These are phyloP conservation scores for Rosa chinensis DNA, from an alignment of 306 rosid genomes.

Conservation along the genomic window DNA sequence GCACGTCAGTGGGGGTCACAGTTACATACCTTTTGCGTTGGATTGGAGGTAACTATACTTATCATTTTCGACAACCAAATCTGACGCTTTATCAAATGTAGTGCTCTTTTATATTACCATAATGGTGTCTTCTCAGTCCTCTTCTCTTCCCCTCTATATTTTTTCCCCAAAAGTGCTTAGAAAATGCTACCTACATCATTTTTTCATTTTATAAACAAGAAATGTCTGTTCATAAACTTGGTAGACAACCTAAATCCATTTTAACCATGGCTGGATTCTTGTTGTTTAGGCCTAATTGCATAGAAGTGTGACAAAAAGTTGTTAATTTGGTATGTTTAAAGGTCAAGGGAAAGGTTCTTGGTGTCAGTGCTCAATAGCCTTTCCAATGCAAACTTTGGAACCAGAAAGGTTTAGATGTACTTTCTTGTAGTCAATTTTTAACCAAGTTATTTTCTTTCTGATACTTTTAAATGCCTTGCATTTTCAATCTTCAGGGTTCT, in stretches of 20 bases:
- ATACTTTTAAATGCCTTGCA: constrained; percentile 14
- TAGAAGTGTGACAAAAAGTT: neutral
- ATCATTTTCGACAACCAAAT: no score
- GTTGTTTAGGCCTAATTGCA: neutral
- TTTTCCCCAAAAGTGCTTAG: neutral
- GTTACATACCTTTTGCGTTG: constrained; percentile 87
- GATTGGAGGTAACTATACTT: constrained; percentile 55
- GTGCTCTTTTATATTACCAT: neutral
- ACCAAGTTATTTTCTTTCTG: neutral
- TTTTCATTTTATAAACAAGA: neutral
- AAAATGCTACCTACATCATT: neutral
- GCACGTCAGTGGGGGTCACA: constrained; percentile 96
- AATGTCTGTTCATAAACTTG: neutral
- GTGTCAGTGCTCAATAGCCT: neutral
- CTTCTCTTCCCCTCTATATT: neutral
- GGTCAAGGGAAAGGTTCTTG: neutral
- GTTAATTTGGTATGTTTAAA: neutral
- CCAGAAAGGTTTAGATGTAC: neutral
- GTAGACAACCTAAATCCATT: neutral
- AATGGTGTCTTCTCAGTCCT: neutral
- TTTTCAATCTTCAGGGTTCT: constrained; percentile 61
- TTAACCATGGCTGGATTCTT: neutral
- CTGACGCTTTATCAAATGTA: neutral
- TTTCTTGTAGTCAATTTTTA: neutral
- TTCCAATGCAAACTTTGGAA: neutral